Conservation (phyloP, 2,329 filamentous ascomycete genomes). For the Aspergillus ruber region DNA sequence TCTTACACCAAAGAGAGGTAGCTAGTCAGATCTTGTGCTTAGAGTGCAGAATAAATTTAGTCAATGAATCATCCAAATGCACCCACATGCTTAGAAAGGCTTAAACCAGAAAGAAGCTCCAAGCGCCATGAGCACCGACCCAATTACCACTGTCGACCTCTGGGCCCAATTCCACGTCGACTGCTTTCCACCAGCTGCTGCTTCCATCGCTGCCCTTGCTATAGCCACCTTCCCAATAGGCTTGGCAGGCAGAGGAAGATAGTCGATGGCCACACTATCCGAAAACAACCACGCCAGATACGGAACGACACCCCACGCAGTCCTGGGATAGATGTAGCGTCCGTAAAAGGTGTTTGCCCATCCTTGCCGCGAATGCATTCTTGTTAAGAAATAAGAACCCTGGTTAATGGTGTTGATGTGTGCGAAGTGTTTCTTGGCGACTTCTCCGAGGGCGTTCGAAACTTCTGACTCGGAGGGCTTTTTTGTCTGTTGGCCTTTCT, state of each 20-base stretch:
- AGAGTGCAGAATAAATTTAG: too few relatives aligned
- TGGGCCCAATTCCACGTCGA: too few relatives aligned
- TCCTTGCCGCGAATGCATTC: constrained; percentile 10
- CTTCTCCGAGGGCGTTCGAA: constrained; percentile 1
- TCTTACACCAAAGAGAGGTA: too few relatives aligned
- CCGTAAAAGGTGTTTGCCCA: constrained; percentile 13
- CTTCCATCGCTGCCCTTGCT: too few relatives aligned
- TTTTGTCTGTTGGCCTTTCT: background rate
- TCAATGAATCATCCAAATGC: too few relatives aligned
- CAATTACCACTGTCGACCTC: too few relatives aligned
- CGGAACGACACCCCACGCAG: constrained; percentile 12
- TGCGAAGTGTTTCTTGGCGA: constrained; percentile 2
- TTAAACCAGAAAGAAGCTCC: too few relatives aligned
- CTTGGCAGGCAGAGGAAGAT: constrained; percentile 6
- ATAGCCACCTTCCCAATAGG: too few relatives aligned
- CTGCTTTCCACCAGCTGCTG: too few relatives aligned
- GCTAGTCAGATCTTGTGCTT: too few relatives aligned
- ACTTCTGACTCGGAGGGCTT: constrained; percentile 3
- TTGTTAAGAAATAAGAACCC: constrained; percentile 1
- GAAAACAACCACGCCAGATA: constrained; percentile 12
- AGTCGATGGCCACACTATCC: constrained; percentile 6
- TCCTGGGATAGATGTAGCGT: constrained; percentile 12
- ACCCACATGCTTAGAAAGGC: too few relatives aligned
- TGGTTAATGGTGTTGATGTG: constrained; percentile 7
- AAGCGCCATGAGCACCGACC: too few relatives aligned